These are phyloP conservation scores for Postia placenta DNA, from an alignment of 768 basidiomycete genomes.

Conservation along the genomic window DNA sequence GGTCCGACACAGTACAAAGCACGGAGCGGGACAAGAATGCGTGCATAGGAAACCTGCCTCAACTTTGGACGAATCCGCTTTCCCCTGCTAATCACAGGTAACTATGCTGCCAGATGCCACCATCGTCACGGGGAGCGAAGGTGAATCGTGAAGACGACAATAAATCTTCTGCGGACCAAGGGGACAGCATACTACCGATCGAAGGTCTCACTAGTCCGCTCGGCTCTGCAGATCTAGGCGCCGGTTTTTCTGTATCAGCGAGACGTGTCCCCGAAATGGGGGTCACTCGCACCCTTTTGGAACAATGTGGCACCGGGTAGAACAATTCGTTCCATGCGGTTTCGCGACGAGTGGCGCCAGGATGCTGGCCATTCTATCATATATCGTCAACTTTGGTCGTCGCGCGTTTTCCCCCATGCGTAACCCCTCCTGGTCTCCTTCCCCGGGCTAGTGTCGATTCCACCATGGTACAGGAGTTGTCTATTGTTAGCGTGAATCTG, in stretches of 20 bases:
- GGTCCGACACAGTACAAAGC: too few relatives aligned
- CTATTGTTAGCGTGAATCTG: neutral
- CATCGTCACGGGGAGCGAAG: too few relatives aligned
- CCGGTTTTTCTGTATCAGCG: neutral
- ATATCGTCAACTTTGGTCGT: neutral
- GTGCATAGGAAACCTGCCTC: too few relatives aligned
- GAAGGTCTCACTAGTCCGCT: neutral
- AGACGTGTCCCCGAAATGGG: neutral
- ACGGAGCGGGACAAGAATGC: too few relatives aligned
- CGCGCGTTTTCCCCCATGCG: neutral
- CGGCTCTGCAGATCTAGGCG: neutral
- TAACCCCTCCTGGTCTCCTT: neutral
- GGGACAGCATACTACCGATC: neutral
- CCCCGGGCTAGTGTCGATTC: neutral
- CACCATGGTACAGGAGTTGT: neutral
- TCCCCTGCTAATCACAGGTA: too few relatives aligned
- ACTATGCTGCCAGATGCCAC: too few relatives aligned
- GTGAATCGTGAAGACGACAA: too few relatives aligned
- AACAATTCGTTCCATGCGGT: neutral
- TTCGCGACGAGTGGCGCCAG: too few relatives aligned
- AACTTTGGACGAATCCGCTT: too few relatives aligned
- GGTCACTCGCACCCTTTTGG: neutral
- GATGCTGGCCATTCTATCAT: neutral
- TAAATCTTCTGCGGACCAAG: too few relatives aligned
- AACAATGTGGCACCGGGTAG: neutral